Evolutionary conservation across 2,329 filamentous ascomycete genomes (phyloP).

Genomic region (Epichloe bromicola): DNA sequence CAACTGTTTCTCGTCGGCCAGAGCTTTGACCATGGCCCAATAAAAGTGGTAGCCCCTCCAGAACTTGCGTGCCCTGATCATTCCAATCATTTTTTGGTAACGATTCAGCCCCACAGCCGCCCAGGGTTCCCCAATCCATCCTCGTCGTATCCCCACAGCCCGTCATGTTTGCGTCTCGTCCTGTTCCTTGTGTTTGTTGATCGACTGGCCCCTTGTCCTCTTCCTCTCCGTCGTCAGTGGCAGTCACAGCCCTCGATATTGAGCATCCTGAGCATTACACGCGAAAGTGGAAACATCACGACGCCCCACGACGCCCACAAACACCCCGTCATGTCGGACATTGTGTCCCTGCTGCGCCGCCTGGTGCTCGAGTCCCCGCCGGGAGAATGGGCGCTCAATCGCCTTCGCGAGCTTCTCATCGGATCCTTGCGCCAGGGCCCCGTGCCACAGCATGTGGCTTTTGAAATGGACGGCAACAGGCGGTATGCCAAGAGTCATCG

Average conservation of each 20-base stretch:
- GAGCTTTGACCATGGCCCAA: too few relatives aligned
- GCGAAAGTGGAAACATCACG: not conserved
- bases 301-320: not conserved
- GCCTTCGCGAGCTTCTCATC: slow-evolving; percentile 73
- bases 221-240: not conserved
- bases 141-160: not conserved
- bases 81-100: too few relatives aligned
- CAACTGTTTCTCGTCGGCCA: too few relatives aligned
- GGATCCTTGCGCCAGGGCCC: slow-evolving; percentile 81
- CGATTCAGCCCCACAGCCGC: too few relatives aligned
- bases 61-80: too few relatives aligned
- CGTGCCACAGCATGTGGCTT: slow-evolving; percentile 91
- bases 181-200: not conserved
- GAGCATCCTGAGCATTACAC: not conserved
- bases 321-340: slow-evolving; percentile 33
- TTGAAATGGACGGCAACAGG: slow-evolving; percentile 97
- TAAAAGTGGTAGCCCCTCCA: too few relatives aligned
- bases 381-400: slow-evolving; percentile 73
- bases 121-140: not conserved
- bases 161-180: not conserved
- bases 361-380: slow-evolving; percentile 85
- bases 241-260: not conserved
- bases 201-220: not conserved
- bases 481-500: slow-evolving; percentile 81
- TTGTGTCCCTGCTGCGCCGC: slow-evolving; percentile 36